A percentile compares a stretch with the other conserved stretches of the same genome.
phyloP scores from a whole-genome alignment of 345 rosid species.

The Moricandia moricandioides region DNA sequence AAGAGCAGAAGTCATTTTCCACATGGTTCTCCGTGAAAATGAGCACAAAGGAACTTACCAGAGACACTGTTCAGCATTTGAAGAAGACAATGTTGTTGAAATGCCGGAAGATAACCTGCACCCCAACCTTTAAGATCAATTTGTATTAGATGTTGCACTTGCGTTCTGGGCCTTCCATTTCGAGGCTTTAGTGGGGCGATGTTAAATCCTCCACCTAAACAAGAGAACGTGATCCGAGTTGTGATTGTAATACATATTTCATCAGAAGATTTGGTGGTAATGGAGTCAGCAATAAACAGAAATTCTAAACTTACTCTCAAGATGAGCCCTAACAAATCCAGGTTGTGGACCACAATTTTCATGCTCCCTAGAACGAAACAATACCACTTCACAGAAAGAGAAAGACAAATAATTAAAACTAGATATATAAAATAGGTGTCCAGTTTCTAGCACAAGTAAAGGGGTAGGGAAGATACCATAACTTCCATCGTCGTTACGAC shows the following conservation, averaged over 20 bases:
- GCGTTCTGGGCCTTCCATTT: conserved; percentile 84
- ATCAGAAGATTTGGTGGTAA: neutral
- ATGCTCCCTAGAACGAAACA: conserved; percentile 98
- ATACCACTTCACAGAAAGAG: conserved; percentile 65
- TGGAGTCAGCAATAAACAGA: conserved; percentile 8
- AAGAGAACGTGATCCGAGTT: conserved; percentile 13
- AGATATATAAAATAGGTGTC: neutral
- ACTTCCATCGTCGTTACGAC: conserved; percentile 97
- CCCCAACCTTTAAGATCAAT: conserved; percentile 99
- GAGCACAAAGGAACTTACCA: conserved; percentile 50
- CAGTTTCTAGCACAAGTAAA: conserved; percentile 11
- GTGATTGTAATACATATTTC: neutral
- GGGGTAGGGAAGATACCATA: conserved; percentile 59
- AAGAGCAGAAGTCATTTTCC: conserved; percentile 3
- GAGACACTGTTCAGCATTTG: conserved; percentile 97
- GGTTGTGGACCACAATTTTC: conserved; percentile 88
- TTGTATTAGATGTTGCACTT: conserved; percentile 96
- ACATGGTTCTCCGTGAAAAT: neutral
- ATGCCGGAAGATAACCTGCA: conserved; percentile 80
- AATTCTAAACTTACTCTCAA: conserved; percentile 69
- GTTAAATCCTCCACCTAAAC: conserved; percentile 93
- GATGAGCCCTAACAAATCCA: conserved; percentile 92
- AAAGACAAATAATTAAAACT: conserved; percentile 19
- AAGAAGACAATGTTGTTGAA: conserved; percentile 97
- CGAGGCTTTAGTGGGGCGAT: conserved; percentile 82